phyloP scores from a whole-genome alignment of 805 yeast genomes.

The Isabelozyma rhagii region DNA sequence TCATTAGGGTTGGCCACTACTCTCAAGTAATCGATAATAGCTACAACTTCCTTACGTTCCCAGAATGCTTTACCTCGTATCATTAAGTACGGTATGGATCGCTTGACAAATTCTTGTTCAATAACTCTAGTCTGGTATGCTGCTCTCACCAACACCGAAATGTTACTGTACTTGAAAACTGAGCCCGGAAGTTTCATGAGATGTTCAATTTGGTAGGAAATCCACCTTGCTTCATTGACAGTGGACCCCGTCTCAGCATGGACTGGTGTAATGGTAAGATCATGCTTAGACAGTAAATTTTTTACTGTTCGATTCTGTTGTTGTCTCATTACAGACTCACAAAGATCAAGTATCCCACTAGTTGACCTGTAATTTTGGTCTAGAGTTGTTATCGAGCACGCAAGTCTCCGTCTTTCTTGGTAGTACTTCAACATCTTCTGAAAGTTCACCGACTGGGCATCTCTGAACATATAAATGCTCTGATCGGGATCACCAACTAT shows the following conservation, averaged over 20 bases:
- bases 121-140: slow-evolving; percentile 57
- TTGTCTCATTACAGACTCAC: slow-evolving; percentile 64
- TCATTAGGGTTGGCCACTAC: slow-evolving; percentile 60
- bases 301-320: slow-evolving; percentile 48
- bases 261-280: slow-evolving; percentile 44
- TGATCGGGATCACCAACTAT: slow-evolving; percentile 98
- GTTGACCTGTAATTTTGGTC: slow-evolving; percentile 82
- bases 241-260: slow-evolving; percentile 37
- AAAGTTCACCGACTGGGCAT: slow-evolving; percentile 72
- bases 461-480: slow-evolving; percentile 84
- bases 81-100: slow-evolving; percentile 61
- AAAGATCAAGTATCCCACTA: slow-evolving; percentile 54
- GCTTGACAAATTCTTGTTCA: slow-evolving; percentile 58
- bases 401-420: slow-evolving; percentile 10
- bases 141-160: slow-evolving; percentile 71
- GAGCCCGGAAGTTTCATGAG: slow-evolving; percentile 42
- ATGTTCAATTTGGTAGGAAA: slow-evolving; percentile 53
- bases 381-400: slow-evolving; percentile 40
- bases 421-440: slow-evolving; percentile 47
- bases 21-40: slow-evolving; percentile 62
- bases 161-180: slow-evolving; percentile 51
- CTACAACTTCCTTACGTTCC: slow-evolving; percentile 67
- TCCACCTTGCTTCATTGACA: slow-evolving; percentile 55
- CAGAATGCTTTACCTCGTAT: slow-evolving; percentile 77
- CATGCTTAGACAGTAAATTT: slow-evolving; percentile 45